Base-by-base conservation (phyloP, 2,329 filamentous ascomycete species). In the Bisporella sp. region DNA sequence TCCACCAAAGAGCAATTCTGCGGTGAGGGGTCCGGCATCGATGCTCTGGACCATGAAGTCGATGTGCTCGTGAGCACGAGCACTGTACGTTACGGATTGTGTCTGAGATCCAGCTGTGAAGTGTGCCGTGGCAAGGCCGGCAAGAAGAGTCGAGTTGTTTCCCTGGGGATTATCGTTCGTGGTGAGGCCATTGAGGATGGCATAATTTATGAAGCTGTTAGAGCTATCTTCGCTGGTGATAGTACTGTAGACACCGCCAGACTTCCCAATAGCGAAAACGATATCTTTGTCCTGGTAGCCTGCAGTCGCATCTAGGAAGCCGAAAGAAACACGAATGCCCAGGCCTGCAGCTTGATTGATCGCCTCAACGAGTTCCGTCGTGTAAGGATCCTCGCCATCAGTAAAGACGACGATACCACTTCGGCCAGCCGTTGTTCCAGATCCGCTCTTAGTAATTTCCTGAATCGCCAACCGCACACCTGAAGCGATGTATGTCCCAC, bases 321-420 rank as follows among this genome's bases (percentile, higher is more conserved):
- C 60, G 42, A 63, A 62, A 5, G 58, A 61, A 6, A 63, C 60
- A 6, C 60, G 58, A 35, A 63, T 61, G 28, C 58, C 60, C 3
- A 53, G 49, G 6, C 35, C 44, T 0, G 52, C 57, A n/a, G 60
- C 59, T 29, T 54, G 30, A 53, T 41, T 51, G 52, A 62, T 61
- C 8, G 50, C 50, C 5, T 45, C 40, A 29, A 60, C 56, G 7
- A 62, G 52, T 5, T 45, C 46, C 6, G 32, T 21, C 5, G 46
- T 54, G 43, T 57, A 50, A 47, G 57, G 41, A 35, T 47, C 41
- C 43, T 50, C 39, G 12, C 60, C 60, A 47, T 62, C 60, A 6
- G 60, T 62, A 46, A 60, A 59, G 12, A 62, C 60, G 6, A 62
- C 54, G 41, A 62, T 61, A 43, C 55, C 54, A 45, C 48, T 55